Base-by-base conservation (phyloP, 441 rosid genomes). In the Kokia cookei region DNA sequence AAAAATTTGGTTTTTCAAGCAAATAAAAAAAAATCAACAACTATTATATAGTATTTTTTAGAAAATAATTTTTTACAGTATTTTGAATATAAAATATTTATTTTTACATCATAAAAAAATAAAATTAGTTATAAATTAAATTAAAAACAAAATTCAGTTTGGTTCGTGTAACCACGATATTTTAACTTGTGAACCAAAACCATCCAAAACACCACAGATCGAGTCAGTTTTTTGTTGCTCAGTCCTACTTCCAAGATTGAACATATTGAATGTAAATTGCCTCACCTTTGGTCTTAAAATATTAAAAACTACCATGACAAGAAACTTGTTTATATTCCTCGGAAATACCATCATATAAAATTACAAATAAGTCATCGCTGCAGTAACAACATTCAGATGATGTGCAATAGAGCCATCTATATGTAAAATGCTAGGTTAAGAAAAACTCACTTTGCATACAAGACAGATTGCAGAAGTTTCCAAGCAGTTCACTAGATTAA, bases 401-500 rank as follows among this genome's bases (percentile, higher is more conserved):
- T 19, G 37, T 17, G 27, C 35, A 64, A 26, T 42, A 51, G 10
- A 19, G 24, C 27, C 27, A 58, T 50, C 3, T 35, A n/a, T 65
- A 37, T 11, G 15, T 15, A 74, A 79, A 50, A 62, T 59, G 32
- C 6, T 27, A 71, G 13, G 32, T 22, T 63, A 62, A 55, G 72
- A 27, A 54, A 51, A 61, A 79, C 97, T 90, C 82, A 96, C 99
- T 72, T 70, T 55, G 86, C 99, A 96, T n/a, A 42, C 82, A 73
- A 24, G 75, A 78, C 99, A 96, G 71, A 91, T 84, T 66, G 99
- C 90, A 59, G 83, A 86, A 74, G 86, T 69, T 79, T 85, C 90
- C 81, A 96, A 82, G 71, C 76, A 72, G 63, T 75, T 76, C 81
- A 92, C 78, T 67, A 96, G 84, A 79, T 88, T 66, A 59, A 51